Evolutionary conservation across 805 yeast genomes (phyloP), one percentile per base, ranked within the genome.

Genomic region (Candida ipomoeae): DNA sequence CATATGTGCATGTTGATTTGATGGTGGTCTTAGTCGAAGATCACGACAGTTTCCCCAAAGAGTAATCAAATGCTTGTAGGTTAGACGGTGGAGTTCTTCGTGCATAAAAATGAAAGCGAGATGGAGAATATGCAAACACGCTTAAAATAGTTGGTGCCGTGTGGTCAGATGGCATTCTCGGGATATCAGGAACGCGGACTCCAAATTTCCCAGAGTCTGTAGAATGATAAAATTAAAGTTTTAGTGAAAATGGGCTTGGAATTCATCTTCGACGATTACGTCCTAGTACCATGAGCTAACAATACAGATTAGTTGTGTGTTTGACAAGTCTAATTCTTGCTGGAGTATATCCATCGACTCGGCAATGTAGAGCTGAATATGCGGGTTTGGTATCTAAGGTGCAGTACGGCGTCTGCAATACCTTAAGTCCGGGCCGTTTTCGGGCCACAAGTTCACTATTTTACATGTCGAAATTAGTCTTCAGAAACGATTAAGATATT

Each of bases 91-190:
- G 13, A 29, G 38, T 13, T 33, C 20, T 17, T 40, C 11, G 36
- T 15, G 45, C 38, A 33, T 20, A 17, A 17, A 33, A 13, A 17
- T 20, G 11, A 21, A 21, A 18, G 31, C 18, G 5, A 17, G 32
- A 13, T 41, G 21, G 13, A n/a, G 14, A 20, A 42, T 42, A 32
- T 33, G 45, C 38, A 42, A 5, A 20, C 14, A n/a, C 26, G 45
- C 45, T 32, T 42, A 33, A 33, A 20, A 10, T 10, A n/a, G 6
- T 20, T n/a, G 37, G 18, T 42, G 45, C 45, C 45, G 45, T 42
- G 23, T 21, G 45, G 20, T 33, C 38, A 33, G n/a, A 32, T 42
- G 45, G 45, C 45, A 42, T 42, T 42, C 31, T 15, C 20, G 1
- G 15, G 15, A 2, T 10, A 6, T 29, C 20, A 11, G 14, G 17